These are phyloP conservation scores for Magnolia kwangsiensis DNA, from an alignment of 164 flowering plant species.

Conservation along the genomic window DNA sequence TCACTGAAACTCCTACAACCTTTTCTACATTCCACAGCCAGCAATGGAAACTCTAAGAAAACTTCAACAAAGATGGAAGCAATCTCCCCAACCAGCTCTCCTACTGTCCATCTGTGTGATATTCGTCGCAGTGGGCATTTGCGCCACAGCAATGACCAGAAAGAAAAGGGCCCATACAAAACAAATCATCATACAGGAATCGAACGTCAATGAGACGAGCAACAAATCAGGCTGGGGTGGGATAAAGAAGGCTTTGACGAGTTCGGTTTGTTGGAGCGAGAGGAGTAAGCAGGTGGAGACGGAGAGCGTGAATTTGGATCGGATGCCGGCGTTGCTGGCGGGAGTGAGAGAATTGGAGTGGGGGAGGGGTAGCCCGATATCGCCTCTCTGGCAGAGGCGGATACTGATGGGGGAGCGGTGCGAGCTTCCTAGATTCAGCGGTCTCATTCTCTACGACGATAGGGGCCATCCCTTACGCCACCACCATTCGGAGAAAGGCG, in stretches of 20 bases:
- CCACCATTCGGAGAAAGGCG: background rate
- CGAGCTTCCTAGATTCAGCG: conserved; percentile 81
- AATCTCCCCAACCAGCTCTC: conserved; percentile 46
- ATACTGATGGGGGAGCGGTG: conserved; percentile 74
- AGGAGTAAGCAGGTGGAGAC: conserved; percentile 35
- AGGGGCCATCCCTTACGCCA: conserved; percentile 23
- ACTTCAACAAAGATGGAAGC: conserved; percentile 57
- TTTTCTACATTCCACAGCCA: background rate
- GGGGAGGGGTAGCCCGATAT: conserved; percentile 37
- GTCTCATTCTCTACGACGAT: conserved; percentile 57
- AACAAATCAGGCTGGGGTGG: conserved; percentile 23
- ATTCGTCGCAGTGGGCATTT: conserved; percentile 34
- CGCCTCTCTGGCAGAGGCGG: conserved; percentile 88
- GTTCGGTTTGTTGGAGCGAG: conserved; percentile 54
- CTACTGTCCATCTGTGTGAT: conserved; percentile 35
- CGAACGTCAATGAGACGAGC: background rate
- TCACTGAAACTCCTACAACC: no score
- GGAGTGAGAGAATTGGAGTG: conserved; percentile 11
- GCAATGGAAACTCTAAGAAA: conserved; percentile 69
- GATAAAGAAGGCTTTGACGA: conserved; percentile 40
- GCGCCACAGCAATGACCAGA: conserved; percentile 22
- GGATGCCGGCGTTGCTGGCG: conserved; percentile 28
- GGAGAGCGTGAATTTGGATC: conserved; percentile 15
- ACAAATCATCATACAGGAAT: background rate
- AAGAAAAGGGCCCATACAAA: conserved; percentile 15